A percentile compares a stretch with the other conserved stretches of the same genome.
These are phyloP conservation scores for Mitragyna speciosa DNA, from an alignment of 257 asterid species.

Conservation along the genomic window DNA sequence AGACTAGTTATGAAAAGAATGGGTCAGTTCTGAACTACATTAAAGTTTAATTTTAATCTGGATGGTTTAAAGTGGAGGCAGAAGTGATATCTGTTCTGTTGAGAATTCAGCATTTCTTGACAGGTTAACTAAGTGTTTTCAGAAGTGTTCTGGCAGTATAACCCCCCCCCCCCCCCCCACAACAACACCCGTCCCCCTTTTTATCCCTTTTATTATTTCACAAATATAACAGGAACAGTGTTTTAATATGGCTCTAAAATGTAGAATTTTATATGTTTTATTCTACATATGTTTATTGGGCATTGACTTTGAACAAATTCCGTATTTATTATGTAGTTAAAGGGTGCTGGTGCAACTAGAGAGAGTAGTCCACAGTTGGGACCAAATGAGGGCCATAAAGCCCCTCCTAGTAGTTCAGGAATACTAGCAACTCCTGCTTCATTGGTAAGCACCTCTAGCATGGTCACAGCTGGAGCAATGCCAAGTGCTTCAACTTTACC, in stretches of 20 bases:
- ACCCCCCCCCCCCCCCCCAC: too few relatives aligned
- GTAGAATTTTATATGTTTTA: too few relatives aligned
- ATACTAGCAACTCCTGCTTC: conserved; percentile 34
- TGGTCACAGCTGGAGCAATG: conserved; percentile 31
- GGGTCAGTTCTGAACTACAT: background rate
- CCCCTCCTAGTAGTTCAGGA: conserved; percentile 39
- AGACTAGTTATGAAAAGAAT: background rate
- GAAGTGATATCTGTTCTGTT: background rate
- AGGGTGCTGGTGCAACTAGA: conserved; percentile 42
- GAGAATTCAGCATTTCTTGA: background rate
- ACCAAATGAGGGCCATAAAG: conserved; percentile 37
- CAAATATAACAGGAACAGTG: too few relatives aligned
- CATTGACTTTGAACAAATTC: background rate
- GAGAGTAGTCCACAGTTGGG: conserved; percentile 49
- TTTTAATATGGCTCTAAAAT: too few relatives aligned
- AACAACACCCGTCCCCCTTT: too few relatives aligned
- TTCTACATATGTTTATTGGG: too few relatives aligned
- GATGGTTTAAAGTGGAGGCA: background rate
- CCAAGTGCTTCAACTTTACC: conserved; percentile 32
- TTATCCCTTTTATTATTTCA: too few relatives aligned
- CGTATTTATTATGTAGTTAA: conserved; percentile 45
- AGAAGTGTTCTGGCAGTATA: too few relatives aligned
- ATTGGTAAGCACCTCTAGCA: conserved; percentile 26
- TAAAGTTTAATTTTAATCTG: background rate
- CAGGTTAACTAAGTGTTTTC: background rate